Evolutionary conservation across 1,284 basidiomycete species (phyloP), one percentile per base, ranked within the genome.

Genomic region (Ceratobasidium sp.): DNA sequence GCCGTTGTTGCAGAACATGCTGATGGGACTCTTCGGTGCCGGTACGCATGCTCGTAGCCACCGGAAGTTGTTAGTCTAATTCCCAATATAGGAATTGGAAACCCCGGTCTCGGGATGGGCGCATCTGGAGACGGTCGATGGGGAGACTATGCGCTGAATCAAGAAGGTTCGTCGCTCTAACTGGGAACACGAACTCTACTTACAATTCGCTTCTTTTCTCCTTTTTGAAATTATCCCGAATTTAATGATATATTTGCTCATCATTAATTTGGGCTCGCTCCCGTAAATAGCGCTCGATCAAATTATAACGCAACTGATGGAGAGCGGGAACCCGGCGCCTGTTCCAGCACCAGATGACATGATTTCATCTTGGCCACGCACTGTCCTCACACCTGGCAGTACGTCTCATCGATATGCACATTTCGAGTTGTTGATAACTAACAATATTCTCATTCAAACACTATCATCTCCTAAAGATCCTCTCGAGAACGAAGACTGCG

Each of bases 131-230:
- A 67, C n/a, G 65, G 65, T 31, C 50, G 65, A 31, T 67, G 65
- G 89, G 93, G 93, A 14, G 92, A 94, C 80, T 94, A 93, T 83
- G 92, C 92, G 11, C 91, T 93, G 79, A 92, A 89, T 77, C 92
- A 94, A 83, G 91, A 93, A 87, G 92, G 92, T 88, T 73, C 41
- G 81, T 6, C 19, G n/a, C 11, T 41, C 36, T 11, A 4, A 41
- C 36, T 11, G 11, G 36, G 36, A 33, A 31, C 15, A 45, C 31
- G 62, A 65, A 22, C 76, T 36, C n/a, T 29, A 50, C 14, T 60
- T 22, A 45, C n/a, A 33, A 31, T n/a, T 45, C 33, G 53, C 24
- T 2, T 24, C 47, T 22, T 60, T 19, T 19, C 31, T 48, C 29
- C 57, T 24, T 41, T 76, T 45, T 24, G 62, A n/a, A 45, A 60